phyloP scores from a whole-genome alignment of 148 eudicot genomes.

The Dysphania ambrosioides region DNA sequence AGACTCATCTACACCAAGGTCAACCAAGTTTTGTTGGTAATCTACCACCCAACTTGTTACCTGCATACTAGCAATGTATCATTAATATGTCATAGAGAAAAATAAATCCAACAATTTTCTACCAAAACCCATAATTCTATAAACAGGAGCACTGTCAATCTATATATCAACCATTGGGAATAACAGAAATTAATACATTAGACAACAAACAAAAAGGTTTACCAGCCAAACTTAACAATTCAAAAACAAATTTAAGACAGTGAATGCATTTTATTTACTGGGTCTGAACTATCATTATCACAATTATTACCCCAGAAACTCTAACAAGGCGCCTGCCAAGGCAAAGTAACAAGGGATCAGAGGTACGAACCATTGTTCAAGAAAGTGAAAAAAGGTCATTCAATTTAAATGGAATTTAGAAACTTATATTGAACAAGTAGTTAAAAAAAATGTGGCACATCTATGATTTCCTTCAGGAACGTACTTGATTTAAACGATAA shows the following conservation, averaged over 20 bases:
- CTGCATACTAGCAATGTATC: conserved; percentile 35
- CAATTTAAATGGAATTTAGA: too few relatives aligned
- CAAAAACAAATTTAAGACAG: not conserved
- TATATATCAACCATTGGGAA: not conserved
- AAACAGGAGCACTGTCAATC: not conserved
- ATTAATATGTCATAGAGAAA: not conserved
- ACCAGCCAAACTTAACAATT: not conserved
- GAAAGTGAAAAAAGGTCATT: too few relatives aligned
- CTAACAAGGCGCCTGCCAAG: too few relatives aligned
- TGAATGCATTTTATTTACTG: not conserved
- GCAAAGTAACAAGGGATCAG: not conserved
- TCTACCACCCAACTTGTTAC: conserved; percentile 99
- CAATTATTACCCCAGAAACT: not conserved
- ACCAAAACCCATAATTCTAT: not conserved
- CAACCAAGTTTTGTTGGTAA: conserved; percentile 88
- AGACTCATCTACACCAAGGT: conserved; percentile 95
- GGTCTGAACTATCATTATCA: not conserved
- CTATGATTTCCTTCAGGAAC: too few relatives aligned
- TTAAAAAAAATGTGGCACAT: too few relatives aligned
- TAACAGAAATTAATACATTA: not conserved
- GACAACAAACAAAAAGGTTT: not conserved
- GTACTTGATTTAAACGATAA: too few relatives aligned
- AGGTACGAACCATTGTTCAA: too few relatives aligned
- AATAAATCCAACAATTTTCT: not conserved
- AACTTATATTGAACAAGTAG: too few relatives aligned